Percentiles rank a stretch among this genome's conserved stretches.
phyloP scores from a whole-genome alignment of 805 yeast species.

The Candida pseudofarinosa region DNA sequence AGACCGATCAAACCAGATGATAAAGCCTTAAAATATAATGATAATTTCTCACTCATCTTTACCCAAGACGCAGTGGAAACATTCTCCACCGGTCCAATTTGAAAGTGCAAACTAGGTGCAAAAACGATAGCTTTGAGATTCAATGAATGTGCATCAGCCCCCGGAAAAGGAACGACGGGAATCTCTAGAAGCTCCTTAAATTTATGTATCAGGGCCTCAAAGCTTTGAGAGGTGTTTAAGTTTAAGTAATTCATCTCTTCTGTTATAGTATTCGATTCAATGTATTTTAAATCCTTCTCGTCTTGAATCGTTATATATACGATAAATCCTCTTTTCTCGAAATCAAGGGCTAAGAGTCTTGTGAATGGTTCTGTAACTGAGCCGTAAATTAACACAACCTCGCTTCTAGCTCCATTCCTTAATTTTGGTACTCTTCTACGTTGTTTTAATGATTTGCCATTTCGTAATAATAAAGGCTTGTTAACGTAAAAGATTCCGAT shows the following conservation, averaged over 20 bases:
- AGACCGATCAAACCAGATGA: conserved; percentile 53
- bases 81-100: conserved; percentile 63
- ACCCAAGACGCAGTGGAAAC: conserved; percentile 52
- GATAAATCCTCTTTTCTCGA: conserved; percentile 75
- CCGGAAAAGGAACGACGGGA: conserved; percentile 57
- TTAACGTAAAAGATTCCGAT: conserved; percentile 9
- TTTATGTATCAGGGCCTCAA: conserved; percentile 45
- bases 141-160: conserved; percentile 53
- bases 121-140: conserved; percentile 62
- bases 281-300: conserved; percentile 51
- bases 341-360: conserved; percentile 64
- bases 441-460: conserved; percentile 27
- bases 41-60: conserved; percentile 41
- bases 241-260: conserved; percentile 67
- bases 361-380: conserved; percentile 74
- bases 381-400: conserved; percentile 71
- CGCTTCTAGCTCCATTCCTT: conserved; percentile 67
- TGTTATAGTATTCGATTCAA: conserved; percentile 54
- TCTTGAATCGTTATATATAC: conserved; percentile 72
- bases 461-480: neutral
- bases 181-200: conserved; percentile 47
- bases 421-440: conserved; percentile 51
- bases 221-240: conserved; percentile 43
- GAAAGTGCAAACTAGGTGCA: conserved; percentile 66
- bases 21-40: conserved; percentile 48